Conservation (phyloP, 257 asterid genomes). For the Nicotiana attenuata region DNA sequence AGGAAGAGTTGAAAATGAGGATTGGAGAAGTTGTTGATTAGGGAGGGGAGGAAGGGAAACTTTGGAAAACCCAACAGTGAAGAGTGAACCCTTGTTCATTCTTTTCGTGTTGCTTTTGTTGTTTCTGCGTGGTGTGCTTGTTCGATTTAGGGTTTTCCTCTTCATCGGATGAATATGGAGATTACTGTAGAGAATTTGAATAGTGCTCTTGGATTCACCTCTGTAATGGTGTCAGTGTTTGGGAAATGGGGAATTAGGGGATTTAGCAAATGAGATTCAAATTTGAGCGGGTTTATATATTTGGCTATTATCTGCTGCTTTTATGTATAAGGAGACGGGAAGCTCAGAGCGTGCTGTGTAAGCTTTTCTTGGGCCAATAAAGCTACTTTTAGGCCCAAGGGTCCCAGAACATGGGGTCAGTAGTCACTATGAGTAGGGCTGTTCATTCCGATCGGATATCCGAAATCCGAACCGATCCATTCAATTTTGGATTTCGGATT, state of each 20-base stretch:
- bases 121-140: conserved; percentile 5
- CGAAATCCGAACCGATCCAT: no score
- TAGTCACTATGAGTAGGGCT: no score
- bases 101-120: conserved; percentile 20
- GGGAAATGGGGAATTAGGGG: background rate
- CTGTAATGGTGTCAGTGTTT: conserved; percentile 6
- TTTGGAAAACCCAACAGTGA: conserved; percentile 54
- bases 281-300: conserved; percentile 9
- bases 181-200: background rate
- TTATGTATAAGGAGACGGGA: background rate
- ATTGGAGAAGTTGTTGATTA: conserved; percentile 17
- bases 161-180: conserved; percentile 23
- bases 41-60: conserved; percentile 33
- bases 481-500: no score
- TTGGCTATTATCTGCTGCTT: background rate
- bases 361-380: background rate
- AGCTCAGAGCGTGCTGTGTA: background rate
- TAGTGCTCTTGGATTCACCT: background rate
- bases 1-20: background rate
- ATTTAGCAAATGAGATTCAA: background rate
- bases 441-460: no score
- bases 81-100: conserved; percentile 56
- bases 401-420: background rate
- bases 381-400: background rate
- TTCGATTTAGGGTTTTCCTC: conserved; percentile 19